Percentiles rank a stretch among this genome's conserved stretches.
Evolutionary conservation across 768 basidiomycete species (phyloP).

Genomic region (Rhodotorula sphaerocarpa): DNA sequence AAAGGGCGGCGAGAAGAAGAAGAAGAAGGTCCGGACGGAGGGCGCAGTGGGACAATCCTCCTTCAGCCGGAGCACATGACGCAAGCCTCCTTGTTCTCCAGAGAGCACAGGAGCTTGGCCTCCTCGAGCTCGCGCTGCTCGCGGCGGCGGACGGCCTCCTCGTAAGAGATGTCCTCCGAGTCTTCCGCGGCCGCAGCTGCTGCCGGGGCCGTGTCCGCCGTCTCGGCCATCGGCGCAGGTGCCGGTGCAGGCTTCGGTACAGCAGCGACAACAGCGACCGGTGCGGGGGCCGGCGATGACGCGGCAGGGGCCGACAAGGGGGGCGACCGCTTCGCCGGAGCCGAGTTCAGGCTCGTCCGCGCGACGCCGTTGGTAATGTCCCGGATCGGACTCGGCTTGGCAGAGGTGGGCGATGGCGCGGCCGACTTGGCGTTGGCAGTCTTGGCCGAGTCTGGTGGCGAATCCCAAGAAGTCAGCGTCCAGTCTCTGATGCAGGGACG

Average conservation of each 20-base stretch:
- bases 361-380: slow-evolving; percentile 38
- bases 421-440: slow-evolving; percentile 10
- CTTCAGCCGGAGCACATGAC: slow-evolving; percentile 60
- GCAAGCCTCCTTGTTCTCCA: slow-evolving; percentile 91
- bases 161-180: slow-evolving; percentile 47
- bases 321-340: slow-evolving; percentile 1
- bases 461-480: slow-evolving; percentile 12
- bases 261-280: slow-evolving; percentile 37
- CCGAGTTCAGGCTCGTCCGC: slow-evolving; percentile 29
- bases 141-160: slow-evolving; percentile 63
- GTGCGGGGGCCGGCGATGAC: slow-evolving; percentile 19
- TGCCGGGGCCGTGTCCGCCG: slow-evolving; percentile 37
- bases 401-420: not conserved
- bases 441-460: slow-evolving; percentile 43
- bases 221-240: slow-evolving; percentile 50
- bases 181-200: slow-evolving; percentile 22
- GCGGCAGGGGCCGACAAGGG: slow-evolving; percentile 7
- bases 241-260: slow-evolving; percentile 23
- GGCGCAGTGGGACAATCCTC: too few relatives aligned
- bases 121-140: slow-evolving; percentile 68
- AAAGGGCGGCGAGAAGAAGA: not conserved
- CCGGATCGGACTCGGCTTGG: slow-evolving; percentile 15
- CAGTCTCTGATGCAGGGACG: too few relatives aligned
- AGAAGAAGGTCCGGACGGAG: too few relatives aligned
- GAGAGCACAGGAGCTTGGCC: slow-evolving; percentile 69